phyloP scores from a whole-genome alignment of 768 basidiomycete genomes.

The Calocera viscosa region DNA sequence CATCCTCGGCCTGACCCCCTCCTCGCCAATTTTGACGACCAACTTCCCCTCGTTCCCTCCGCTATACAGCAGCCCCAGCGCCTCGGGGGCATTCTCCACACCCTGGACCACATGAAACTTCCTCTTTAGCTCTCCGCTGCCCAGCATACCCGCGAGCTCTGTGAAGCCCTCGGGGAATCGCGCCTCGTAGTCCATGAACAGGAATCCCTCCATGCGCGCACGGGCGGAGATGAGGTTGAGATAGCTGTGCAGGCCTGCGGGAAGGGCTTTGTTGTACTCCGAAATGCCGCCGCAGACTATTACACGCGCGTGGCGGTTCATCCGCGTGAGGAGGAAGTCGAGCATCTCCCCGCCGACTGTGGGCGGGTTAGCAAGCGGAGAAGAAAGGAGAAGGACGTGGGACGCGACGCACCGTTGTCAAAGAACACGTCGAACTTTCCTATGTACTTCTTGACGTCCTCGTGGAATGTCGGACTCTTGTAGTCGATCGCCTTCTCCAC shows the following conservation, averaged over 20 bases:
- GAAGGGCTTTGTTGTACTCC: conserved; percentile 52
- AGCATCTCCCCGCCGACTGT: conserved; percentile 55
- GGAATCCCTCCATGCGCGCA: conserved; percentile 72
- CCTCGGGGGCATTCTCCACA: conserved; percentile 55
- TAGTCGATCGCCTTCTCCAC: conserved; percentile 79
- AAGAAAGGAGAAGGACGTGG: conserved; percentile 34
- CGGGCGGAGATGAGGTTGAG: conserved; percentile 59
- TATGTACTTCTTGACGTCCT: conserved; percentile 55
- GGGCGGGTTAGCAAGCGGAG: conserved; percentile 2
- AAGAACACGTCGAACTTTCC: conserved; percentile 78
- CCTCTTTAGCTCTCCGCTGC: conserved; percentile 59
- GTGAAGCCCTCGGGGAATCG: conserved; percentile 46
- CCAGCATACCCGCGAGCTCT: conserved; percentile 46
- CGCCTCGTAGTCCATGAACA: conserved; percentile 63
- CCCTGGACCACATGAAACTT: conserved; percentile 72
- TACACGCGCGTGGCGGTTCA: conserved; percentile 69
- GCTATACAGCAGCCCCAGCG: conserved; percentile 57
- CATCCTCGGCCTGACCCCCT: background rate
- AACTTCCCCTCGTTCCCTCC: conserved; percentile 75
- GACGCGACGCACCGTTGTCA: conserved; percentile 46
- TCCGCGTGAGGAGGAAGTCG: conserved; percentile 56
- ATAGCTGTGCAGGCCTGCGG: conserved; percentile 57
- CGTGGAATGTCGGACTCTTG: conserved; percentile 58
- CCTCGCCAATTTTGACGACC: conserved; percentile 25
- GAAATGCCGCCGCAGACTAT: conserved; percentile 82